Percentiles rank a stretch among this genome's conserved stretches.
Evolutionary conservation across 169 alveolate genomes (phyloP).

Genomic region (Theileria luwenshuni): DNA sequence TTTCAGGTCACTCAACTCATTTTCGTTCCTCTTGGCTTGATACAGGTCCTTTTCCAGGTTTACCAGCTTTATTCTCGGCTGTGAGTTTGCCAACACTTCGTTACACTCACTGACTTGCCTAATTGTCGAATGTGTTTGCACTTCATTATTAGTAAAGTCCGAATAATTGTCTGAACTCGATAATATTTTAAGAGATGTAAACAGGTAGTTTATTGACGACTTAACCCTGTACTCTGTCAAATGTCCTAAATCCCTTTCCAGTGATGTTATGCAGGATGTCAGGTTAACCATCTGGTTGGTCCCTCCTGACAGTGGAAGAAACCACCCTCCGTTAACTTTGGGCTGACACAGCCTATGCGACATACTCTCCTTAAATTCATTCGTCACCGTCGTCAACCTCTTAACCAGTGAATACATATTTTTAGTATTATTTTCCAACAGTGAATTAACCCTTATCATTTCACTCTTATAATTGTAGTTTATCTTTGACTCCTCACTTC

Average conservation of each 20-base stretch:
- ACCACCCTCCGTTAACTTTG: conserved; percentile 32
- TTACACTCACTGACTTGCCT: conserved; percentile 11
- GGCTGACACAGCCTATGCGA: conserved; percentile 67
- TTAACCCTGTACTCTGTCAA: conserved; percentile 20
- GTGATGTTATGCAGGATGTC: background rate
- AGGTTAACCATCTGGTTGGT: conserved; percentile 44
- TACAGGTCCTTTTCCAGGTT: conserved; percentile 21
- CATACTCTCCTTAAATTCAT: conserved; percentile 23
- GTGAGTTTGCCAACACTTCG: background rate
- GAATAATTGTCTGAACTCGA: background rate
- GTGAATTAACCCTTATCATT: no score
- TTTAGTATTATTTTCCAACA: background rate
- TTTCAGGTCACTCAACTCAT: conserved; percentile 29
- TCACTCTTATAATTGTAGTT: no score
- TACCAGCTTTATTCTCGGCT: conserved; percentile 11
- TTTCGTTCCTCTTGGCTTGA: conserved; percentile 24
- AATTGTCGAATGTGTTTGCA: background rate
- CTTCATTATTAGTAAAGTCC: background rate
- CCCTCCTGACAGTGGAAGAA: conserved; percentile 63
- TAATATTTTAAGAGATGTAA: background rate
- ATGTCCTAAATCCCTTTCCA: conserved; percentile 14
- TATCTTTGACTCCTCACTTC: no score
- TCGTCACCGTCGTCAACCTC: conserved; percentile 2
- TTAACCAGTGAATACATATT: conserved; percentile 9
- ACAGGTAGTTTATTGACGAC: background rate